Base-by-base conservation (phyloP, 139 green algal species). In the Tetradesmus obliquus region DNA sequence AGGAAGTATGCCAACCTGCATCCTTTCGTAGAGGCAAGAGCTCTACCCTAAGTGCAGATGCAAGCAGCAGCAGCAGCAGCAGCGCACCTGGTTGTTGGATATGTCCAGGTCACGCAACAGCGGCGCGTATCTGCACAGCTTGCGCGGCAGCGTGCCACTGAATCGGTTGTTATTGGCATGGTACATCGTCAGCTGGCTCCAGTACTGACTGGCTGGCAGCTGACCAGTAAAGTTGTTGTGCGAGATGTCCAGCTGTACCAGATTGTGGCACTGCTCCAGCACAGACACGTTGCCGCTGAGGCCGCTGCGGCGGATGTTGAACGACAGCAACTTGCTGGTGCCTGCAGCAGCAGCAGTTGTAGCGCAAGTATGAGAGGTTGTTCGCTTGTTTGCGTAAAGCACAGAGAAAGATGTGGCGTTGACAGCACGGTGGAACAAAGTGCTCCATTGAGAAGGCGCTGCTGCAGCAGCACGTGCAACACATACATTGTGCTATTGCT, bases 211-310 rank as follows among this genome's bases (percentile, higher is more conserved):
- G 9, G 79, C 58, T 45, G 79, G 88, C 88, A 92, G 51, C 4
- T 15, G 20, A 3, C 90, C 90, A 0, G 24, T 90, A 5, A 92
- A 80, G 22, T 53, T n/a, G 72, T 92, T 92, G 22, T 66, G 15
- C 3, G 45, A 72, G n/a, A 92, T 69, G 74, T 92, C 90, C n/a
- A 92, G 32, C 55, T 87, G 71, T 4, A 71, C 57, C 13, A 92
- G 90, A 10, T 81, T 71, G 60, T 24, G 60, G 62, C 90, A 92
- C 8, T 32, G n/a, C 51, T 76, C 89, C 2, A 92, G 13, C 13
- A 22, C 81, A 9, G 51, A 10, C 1, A 82, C 53, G 4, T 45
- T 45, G 32, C 90, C 90, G 22, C 19, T 13, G n/a, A 92, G 57
- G 1, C 17, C 8, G 72, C 85, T 92, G 24, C 13, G 3, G 8